Percentiles rank a stretch among this genome's conserved stretches.
These are phyloP conservation scores for Moesziomyces sp. DNA, from an alignment of 1,284 basidiomycete genomes.

Conservation along the genomic window DNA sequence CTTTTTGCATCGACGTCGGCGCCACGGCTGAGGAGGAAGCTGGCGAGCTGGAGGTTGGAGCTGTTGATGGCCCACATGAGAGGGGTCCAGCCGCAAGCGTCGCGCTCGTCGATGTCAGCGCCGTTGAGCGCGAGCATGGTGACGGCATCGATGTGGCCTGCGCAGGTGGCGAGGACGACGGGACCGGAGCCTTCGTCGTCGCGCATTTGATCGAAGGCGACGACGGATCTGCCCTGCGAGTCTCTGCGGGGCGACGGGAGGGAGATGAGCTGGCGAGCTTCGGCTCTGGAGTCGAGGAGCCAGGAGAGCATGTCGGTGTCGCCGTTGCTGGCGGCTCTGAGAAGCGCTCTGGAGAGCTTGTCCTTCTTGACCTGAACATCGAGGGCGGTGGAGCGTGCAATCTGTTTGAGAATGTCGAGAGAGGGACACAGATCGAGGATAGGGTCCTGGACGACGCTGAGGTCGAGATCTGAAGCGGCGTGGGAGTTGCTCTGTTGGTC, in stretches of 20 bases:
- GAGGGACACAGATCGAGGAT: conserved; percentile 55
- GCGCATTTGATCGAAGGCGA: conserved; percentile 30
- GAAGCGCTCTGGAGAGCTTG: conserved; percentile 37
- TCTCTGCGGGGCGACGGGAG: conserved; percentile 5
- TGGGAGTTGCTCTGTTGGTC: background rate
- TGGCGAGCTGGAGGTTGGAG: conserved; percentile 88
- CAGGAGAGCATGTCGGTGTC: conserved; percentile 59
- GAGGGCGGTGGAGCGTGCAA: conserved; percentile 20
- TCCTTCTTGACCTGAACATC: conserved; percentile 16
- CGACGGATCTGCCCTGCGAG: conserved; percentile 14
- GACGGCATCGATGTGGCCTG: conserved; percentile 59
- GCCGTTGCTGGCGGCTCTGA: conserved; percentile 52
- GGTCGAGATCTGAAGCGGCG: conserved; percentile 23
- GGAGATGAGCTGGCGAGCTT: conserved; percentile 30
- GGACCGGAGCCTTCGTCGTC: conserved; percentile 58
- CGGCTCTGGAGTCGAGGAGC: conserved; percentile 44
- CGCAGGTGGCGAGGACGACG: conserved; percentile 54
- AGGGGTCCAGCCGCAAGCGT: conserved; percentile 82
- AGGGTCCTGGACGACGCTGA: conserved; percentile 38
- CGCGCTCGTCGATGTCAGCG: conserved; percentile 57
- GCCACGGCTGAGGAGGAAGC: conserved; percentile 90
- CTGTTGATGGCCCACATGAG: conserved; percentile 91
- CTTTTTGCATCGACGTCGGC: conserved; percentile 57
- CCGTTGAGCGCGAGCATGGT: conserved; percentile 53
- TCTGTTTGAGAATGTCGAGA: conserved; percentile 39